A percentile compares a stretch with the other conserved stretches of the same genome.
phyloP scores from a whole-genome alignment of 2,329 filamentous ascomycete species.

The Cladosporium sp. region DNA sequence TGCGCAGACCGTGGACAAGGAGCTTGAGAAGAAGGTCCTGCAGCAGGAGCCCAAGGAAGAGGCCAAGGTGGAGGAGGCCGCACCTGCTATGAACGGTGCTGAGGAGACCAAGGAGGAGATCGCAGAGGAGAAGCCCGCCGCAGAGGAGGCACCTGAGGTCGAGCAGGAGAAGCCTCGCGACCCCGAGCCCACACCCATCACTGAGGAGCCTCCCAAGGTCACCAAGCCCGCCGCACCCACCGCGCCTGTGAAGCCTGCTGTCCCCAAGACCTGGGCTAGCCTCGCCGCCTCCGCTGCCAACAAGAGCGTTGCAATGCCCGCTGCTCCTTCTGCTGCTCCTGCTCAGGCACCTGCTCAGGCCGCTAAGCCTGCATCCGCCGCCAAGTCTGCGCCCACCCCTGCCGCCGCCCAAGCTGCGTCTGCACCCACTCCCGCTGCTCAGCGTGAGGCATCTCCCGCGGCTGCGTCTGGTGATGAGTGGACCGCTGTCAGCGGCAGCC shows the following conservation, averaged over 20 bases:
- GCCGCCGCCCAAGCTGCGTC: constrained; percentile 22
- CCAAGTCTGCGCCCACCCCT: constrained; percentile 24
- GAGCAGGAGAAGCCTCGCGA: constrained; percentile 58
- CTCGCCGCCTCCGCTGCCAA: constrained; percentile 51
- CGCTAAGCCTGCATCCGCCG: constrained; percentile 26
- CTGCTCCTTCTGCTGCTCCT: constrained; percentile 20
- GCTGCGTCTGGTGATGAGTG: constrained; percentile 65
- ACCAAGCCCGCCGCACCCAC: constrained; percentile 47
- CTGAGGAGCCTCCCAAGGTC: constrained; percentile 29
- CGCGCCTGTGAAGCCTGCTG: constrained; percentile 52
- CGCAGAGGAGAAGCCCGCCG: constrained; percentile 26
- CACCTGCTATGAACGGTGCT: constrained; percentile 35
- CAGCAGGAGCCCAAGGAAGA: constrained; percentile 25
- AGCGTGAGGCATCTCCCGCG: constrained; percentile 30
- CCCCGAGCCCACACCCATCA: constrained; percentile 54
- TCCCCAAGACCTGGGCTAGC: constrained; percentile 68
- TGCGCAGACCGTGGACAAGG: constrained; percentile 60
- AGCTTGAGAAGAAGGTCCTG: constrained; percentile 62
- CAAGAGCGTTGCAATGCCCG: constrained; percentile 34
- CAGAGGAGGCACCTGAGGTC: constrained; percentile 34
- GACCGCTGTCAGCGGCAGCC: constrained; percentile 76
- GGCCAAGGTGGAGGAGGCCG: constrained; percentile 19
- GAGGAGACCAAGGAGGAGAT: constrained; percentile 35
- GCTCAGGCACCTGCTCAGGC: constrained; percentile 19
- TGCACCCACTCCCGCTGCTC: constrained; percentile 28